Evolutionary conservation across 345 rosid species (phyloP).

Genomic region (Anacardium occidentale): DNA sequence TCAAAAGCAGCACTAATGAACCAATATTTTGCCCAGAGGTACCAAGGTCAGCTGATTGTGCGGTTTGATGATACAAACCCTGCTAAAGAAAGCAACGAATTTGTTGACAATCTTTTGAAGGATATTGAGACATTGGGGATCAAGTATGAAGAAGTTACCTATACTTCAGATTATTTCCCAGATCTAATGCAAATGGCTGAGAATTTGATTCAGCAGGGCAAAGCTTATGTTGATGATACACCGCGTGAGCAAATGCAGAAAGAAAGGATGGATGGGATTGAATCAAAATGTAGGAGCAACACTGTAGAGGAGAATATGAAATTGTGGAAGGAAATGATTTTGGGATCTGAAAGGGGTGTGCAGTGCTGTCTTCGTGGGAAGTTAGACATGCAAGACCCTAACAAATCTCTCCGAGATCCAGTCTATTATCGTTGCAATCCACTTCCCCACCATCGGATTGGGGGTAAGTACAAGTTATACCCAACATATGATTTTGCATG

Average conservation of each 20-base stretch:
- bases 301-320: slow-evolving; percentile 39
- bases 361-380: slow-evolving; percentile 91
- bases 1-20: slow-evolving; percentile 88
- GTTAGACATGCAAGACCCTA: slow-evolving; percentile 88
- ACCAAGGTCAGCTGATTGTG: slow-evolving; percentile 77
- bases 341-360: slow-evolving; percentile 71
- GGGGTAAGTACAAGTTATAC: slow-evolving; percentile 71
- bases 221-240: slow-evolving; percentile 92
- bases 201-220: slow-evolving; percentile 63
- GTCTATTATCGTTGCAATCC: slow-evolving; percentile 90
- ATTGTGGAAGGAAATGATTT: slow-evolving; percentile 91
- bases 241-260: slow-evolving; percentile 84
- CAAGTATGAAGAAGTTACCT: slow-evolving; percentile 67
- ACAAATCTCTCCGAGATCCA: slow-evolving; percentile 88
- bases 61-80: slow-evolving; percentile 99
- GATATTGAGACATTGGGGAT: slow-evolving; percentile 85
- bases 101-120: slow-evolving; percentile 81
- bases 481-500: slow-evolving; percentile 99
- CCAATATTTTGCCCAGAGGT: slow-evolving; percentile 81
- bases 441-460: slow-evolving; percentile 81
- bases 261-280: slow-evolving; percentile 94
- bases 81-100: slow-evolving; percentile 90
- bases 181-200: slow-evolving; percentile 85
- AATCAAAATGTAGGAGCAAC: slow-evolving; percentile 73
- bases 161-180: slow-evolving; percentile 87